Conservation (phyloP, 78 protist genomes). For the Paratrimastix pyriformis region DNA sequence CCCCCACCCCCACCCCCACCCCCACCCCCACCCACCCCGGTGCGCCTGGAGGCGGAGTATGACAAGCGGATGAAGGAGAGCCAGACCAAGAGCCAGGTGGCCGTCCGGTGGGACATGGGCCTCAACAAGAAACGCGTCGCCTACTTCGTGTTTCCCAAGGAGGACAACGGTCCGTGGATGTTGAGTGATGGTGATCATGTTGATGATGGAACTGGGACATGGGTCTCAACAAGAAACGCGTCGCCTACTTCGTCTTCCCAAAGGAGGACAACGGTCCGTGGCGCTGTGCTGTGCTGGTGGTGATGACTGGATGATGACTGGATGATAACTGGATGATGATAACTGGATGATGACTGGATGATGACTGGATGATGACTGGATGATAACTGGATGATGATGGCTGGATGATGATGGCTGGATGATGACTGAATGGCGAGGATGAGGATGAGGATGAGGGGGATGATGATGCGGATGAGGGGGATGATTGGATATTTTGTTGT, state of each 20-base stretch:
- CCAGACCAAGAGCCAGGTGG: constrained; percentile 38
- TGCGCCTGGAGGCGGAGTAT: constrained; percentile 80
- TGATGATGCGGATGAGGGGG: no score
- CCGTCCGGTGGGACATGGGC: constrained; percentile 78
- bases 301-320: no score
- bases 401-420: no score
- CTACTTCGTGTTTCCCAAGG: constrained; percentile 51
- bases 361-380: no score
- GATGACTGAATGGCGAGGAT: no score
- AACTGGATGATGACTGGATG: no score
- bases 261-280: constrained; percentile 34
- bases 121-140: constrained; percentile 64
- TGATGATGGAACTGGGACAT: constrained; percentile 69
- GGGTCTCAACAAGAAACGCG: constrained; percentile 55
- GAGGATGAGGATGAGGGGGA: no score
- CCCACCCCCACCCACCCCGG: no score
- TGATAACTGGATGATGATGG: no score
- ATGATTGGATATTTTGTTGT: no score
- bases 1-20: no score
- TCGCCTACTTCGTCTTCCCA: constrained; percentile 67
- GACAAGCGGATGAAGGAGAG: constrained; percentile 65
- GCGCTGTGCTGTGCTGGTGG: background rate
- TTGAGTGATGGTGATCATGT: background rate
- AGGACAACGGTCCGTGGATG: constrained; percentile 38
- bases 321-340: no score